Evolutionary conservation across 2,329 filamentous ascomycete genomes (phyloP).

Genomic region (Beauveria asiatica): DNA sequence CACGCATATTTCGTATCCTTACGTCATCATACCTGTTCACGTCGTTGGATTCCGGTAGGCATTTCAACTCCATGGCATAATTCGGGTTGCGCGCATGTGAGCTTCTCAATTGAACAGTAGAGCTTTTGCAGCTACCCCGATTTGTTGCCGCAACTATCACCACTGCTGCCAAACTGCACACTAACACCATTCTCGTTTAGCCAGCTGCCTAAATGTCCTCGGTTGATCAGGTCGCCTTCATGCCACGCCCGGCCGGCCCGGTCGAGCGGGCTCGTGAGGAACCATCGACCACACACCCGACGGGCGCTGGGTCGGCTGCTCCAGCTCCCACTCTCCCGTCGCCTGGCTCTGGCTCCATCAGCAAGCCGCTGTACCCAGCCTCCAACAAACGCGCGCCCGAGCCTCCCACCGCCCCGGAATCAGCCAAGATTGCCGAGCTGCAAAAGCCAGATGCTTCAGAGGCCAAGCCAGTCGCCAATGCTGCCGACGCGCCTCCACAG

Average conservation of each 20-base stretch:
- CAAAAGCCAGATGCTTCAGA: background rate
- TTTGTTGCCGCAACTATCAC: background rate
- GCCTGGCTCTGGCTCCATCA: background rate
- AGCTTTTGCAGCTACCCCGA: no score
- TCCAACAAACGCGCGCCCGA: background rate
- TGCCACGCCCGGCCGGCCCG: background rate
- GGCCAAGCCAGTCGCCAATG: background rate
- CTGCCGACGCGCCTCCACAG: background rate
- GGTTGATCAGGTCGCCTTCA: slow-evolving; percentile 1
- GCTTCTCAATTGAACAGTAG: background rate
- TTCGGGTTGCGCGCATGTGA: background rate
- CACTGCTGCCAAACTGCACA: background rate
- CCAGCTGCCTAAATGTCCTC: background rate
- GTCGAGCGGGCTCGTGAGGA: background rate
- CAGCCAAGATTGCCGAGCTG: background rate
- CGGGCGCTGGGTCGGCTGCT: background rate
- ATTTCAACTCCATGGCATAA: background rate
- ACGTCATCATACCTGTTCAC: background rate
- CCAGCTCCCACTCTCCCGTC: background rate
- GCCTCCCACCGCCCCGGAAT: background rate
- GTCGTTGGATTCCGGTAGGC: background rate
- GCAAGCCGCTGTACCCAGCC: background rate
- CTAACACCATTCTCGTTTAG: background rate
- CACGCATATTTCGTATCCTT: background rate
- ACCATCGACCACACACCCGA: background rate